Conservation (phyloP, 2,329 filamentous ascomycete genomes). For the Bipolaris gigantea region DNA sequence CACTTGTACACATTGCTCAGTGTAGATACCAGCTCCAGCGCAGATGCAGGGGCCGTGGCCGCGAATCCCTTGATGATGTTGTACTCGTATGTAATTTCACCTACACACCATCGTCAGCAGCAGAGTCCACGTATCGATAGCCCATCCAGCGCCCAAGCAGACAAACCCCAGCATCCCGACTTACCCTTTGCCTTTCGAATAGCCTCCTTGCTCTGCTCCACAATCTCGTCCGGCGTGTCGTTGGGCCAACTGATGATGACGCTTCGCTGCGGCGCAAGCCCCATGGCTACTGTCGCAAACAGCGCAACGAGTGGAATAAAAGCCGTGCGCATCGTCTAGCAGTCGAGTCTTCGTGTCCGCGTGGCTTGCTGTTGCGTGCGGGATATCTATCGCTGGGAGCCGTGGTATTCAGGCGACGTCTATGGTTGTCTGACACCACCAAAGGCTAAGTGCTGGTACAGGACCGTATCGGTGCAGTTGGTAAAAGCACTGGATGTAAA, state of each 20-base stretch:
- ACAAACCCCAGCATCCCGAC: background rate
- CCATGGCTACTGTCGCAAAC: slow-evolving; percentile 63
- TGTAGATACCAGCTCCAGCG: slow-evolving; percentile 67
- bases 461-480: background rate
- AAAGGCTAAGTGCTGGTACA: background rate
- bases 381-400: background rate
- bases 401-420: background rate
- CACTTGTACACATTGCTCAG: slow-evolving; percentile 64
- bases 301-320: slow-evolving; percentile 61
- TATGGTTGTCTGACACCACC: background rate
- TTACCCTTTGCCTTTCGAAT: slow-evolving; percentile 69
- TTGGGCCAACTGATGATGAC: slow-evolving; percentile 79
- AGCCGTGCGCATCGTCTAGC: slow-evolving; percentile 63
- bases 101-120: background rate
- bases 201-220: slow-evolving; percentile 71
- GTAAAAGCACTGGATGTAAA: background rate
- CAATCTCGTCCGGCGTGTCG: slow-evolving; percentile 66
- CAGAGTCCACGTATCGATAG: no score
- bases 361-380: background rate
- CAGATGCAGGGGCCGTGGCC: slow-evolving; percentile 69
- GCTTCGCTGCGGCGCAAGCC: slow-evolving; percentile 63
- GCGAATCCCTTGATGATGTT: slow-evolving; percentile 71
- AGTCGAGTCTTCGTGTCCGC: background rate
- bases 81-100: slow-evolving; percentile 71
- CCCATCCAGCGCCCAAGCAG: no score